phyloP scores from a whole-genome alignment of 371 early-diverging fungal genomes.

The Mortierella sp. region DNA sequence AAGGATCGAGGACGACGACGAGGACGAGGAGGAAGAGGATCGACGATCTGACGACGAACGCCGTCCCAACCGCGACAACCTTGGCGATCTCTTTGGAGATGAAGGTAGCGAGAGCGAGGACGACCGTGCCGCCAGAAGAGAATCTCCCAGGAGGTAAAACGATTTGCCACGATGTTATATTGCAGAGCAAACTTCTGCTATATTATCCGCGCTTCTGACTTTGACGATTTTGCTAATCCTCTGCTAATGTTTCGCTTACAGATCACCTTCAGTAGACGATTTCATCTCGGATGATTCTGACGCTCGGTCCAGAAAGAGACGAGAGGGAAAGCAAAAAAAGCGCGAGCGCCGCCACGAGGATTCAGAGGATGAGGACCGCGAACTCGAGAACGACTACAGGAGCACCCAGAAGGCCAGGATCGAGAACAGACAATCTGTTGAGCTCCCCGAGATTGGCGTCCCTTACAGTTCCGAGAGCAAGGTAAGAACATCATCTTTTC shows the following conservation, averaged over 20 bases:
- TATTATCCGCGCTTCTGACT: too few relatives aligned
- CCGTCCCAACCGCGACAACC: slow-evolving; percentile 9
- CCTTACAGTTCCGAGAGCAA: slow-evolving; percentile 46
- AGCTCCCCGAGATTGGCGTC: slow-evolving; percentile 47
- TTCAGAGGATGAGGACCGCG: slow-evolving; percentile 43
- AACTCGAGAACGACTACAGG: slow-evolving; percentile 37
- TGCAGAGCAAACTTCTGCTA: too few relatives aligned
- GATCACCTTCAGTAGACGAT: slow-evolving; percentile 42
- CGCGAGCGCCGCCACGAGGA: slow-evolving; percentile 27
- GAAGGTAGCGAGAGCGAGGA: slow-evolving; percentile 46
- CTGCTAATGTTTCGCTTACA: background rate
- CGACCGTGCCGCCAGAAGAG: slow-evolving; percentile 18
- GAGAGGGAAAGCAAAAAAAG: slow-evolving; percentile 45
- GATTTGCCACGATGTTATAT: background rate
- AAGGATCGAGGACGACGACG: slow-evolving; percentile 43
- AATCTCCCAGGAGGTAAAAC: slow-evolving; percentile 30
- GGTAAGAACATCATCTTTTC: slow-evolving; percentile 2
- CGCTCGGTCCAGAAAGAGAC: slow-evolving; percentile 28
- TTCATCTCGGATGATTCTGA: slow-evolving; percentile 49
- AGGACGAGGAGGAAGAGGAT: slow-evolving; percentile 39
- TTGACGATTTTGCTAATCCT: background rate
- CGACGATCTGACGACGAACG: slow-evolving; percentile 21
- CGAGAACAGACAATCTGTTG: slow-evolving; percentile 42
- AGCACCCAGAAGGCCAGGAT: slow-evolving; percentile 27
- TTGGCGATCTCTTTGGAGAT: slow-evolving; percentile 48